Percentiles rank a stretch among this genome's conserved stretches.
These are phyloP conservation scores for Zygotorulaspora sp. DNA, from an alignment of 805 yeast species.

Conservation along the genomic window DNA sequence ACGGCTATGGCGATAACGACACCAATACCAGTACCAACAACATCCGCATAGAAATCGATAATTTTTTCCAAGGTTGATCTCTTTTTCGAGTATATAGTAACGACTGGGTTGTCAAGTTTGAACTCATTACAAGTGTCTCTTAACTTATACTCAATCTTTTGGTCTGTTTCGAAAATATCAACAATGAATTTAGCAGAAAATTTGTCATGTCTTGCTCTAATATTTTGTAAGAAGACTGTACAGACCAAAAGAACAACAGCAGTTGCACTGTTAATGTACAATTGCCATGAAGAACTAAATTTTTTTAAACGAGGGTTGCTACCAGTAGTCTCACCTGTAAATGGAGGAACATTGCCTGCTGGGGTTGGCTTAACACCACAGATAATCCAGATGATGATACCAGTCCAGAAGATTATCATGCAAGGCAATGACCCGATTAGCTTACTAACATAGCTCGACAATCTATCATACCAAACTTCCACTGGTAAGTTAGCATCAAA, in stretches of 20 bases:
- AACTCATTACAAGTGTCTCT: conserved; percentile 23
- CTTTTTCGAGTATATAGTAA: conserved; percentile 19
- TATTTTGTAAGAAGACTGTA: conserved; percentile 39
- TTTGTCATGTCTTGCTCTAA: conserved; percentile 38
- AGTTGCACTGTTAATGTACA: conserved; percentile 41
- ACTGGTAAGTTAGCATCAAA: conserved; percentile 21
- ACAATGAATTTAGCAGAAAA: conserved; percentile 25
- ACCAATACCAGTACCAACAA: conserved; percentile 43
- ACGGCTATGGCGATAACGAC: conserved; percentile 34
- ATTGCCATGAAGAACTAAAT: conserved; percentile 39
- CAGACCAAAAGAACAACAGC: conserved; percentile 37
- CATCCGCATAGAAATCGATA: conserved; percentile 40
- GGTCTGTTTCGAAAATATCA: conserved; percentile 27
- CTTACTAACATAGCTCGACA: conserved; percentile 26
- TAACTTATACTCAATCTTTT: conserved; percentile 28
- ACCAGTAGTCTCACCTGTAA: conserved; percentile 25
- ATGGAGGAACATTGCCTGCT: conserved; percentile 29
- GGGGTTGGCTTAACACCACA: conserved; percentile 34
- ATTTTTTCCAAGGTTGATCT: conserved; percentile 20
- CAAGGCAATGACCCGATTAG: conserved; percentile 34
- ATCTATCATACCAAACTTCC: conserved; percentile 36
- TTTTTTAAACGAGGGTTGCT: conserved; percentile 22
- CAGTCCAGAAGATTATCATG: conserved; percentile 37
- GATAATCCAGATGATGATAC: conserved; percentile 39
- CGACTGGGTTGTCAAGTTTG: conserved; percentile 24